Evolutionary conservation across 1,139 yeast genomes (phyloP).

Genomic region (Lodderomyces orthopsilosis): DNA sequence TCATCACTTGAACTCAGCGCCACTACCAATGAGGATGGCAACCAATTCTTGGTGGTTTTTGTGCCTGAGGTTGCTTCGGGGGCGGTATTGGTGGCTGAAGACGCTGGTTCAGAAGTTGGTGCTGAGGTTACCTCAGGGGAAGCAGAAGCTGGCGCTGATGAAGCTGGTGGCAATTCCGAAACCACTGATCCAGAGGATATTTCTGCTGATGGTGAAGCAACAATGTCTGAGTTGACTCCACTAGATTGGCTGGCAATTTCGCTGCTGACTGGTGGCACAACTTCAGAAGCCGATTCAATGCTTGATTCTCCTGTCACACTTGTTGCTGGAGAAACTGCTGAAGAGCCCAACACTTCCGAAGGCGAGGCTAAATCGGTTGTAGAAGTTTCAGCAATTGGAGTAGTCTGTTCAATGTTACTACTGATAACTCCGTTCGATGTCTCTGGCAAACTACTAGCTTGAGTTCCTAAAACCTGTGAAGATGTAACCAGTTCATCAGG

Average conservation of each 20-base stretch:
- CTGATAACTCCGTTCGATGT: background rate
- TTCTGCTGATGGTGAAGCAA: background rate
- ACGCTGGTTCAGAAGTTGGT: slow-evolving; percentile 7
- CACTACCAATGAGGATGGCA: slow-evolving; percentile 47
- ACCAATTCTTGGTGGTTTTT: slow-evolving; percentile 35
- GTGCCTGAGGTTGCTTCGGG: slow-evolving; percentile 5
- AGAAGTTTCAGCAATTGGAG: background rate
- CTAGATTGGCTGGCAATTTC: background rate
- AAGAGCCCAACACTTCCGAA: background rate
- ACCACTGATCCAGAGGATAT: background rate
- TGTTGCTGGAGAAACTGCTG: background rate
- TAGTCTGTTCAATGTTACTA: background rate
- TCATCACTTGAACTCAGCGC: slow-evolving; percentile 30
- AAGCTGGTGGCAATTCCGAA: background rate
- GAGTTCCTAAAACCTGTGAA: slow-evolving; percentile 2
- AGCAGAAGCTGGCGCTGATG: slow-evolving; percentile 2
- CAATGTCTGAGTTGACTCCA: background rate
- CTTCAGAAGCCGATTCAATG: background rate
- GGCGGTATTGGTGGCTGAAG: slow-evolving; percentile 1
- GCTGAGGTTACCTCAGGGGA: slow-evolving; percentile 4
- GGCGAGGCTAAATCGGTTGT: background rate
- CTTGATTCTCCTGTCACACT: background rate
- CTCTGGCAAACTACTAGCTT: background rate
- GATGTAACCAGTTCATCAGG: slow-evolving; percentile 1
- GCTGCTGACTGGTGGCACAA: background rate